Conservation (phyloP, 495 filamentous ascomycete genomes). For the Chlorociboria aeruginascens region DNA sequence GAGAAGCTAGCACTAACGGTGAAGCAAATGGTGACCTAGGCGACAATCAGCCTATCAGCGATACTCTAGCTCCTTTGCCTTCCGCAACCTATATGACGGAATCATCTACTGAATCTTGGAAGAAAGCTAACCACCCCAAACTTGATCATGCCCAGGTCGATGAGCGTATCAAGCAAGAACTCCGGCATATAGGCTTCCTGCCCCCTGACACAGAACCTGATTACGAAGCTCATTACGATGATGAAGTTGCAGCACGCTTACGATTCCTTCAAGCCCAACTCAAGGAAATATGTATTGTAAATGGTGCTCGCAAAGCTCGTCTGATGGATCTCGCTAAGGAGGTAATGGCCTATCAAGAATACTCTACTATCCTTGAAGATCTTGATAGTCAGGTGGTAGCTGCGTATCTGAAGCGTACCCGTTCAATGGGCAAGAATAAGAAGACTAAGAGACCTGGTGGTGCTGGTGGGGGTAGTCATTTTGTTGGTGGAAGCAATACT, state of each 20-base stretch:
- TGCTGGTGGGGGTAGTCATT: slow-evolving; percentile 40
- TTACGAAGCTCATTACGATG: slow-evolving; percentile 83
- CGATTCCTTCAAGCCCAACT: slow-evolving; percentile 75
- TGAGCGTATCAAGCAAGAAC: slow-evolving; percentile 79
- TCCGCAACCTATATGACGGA: slow-evolving; percentile 70
- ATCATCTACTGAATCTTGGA: slow-evolving; percentile 45
- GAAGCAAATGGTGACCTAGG: slow-evolving; percentile 35
- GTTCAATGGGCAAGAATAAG: slow-evolving; percentile 85
- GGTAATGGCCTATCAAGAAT: slow-evolving; percentile 90
- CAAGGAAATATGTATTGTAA: slow-evolving; percentile 65
- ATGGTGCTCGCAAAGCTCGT: slow-evolving; percentile 79
- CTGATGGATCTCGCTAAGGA: slow-evolving; percentile 78
- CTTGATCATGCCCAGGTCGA: slow-evolving; percentile 78
- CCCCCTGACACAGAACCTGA: slow-evolving; percentile 55
- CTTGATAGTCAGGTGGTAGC: slow-evolving; percentile 91
- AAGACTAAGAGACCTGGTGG: slow-evolving; percentile 73
- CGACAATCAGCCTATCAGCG: slow-evolving; percentile 25
- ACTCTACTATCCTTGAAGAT: slow-evolving; percentile 91
- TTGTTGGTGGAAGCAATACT: slow-evolving; percentile 32
- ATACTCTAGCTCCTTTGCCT: slow-evolving; percentile 32
- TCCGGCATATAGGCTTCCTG: slow-evolving; percentile 87
- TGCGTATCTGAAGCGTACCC: slow-evolving; percentile 92
- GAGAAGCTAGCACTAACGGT: slow-evolving; percentile 39
- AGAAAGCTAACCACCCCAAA: slow-evolving; percentile 46
- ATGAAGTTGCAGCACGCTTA: slow-evolving; percentile 84